These are phyloP conservation scores for Corniculantispora saksenae DNA, from an alignment of 2,329 filamentous ascomycete genomes.

Conservation along the genomic window DNA sequence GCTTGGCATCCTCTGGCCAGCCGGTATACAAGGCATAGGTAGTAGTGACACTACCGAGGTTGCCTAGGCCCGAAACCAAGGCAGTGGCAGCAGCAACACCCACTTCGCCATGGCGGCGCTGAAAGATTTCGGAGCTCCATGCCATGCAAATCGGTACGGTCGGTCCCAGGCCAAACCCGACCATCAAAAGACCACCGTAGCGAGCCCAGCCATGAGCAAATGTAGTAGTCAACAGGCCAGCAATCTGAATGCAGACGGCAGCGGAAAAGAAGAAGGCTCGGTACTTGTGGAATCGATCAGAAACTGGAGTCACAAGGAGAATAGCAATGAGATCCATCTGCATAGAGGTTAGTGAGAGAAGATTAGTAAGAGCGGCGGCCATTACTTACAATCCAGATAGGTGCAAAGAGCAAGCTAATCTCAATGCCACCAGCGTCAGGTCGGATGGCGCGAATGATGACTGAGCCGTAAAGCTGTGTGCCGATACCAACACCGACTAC, in stretches of 20 bases:
- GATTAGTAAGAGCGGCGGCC: neutral
- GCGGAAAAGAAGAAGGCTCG: constrained; percentile 80
- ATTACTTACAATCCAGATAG: constrained; percentile 80
- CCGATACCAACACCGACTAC: constrained; percentile 92
- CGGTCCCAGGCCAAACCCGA: constrained; percentile 86
- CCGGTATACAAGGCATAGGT: constrained; percentile 89
- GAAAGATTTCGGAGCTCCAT: constrained; percentile 90
- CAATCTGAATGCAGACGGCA: constrained; percentile 76
- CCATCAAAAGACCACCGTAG: constrained; percentile 85
- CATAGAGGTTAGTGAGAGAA: neutral
- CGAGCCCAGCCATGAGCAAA: constrained; percentile 81
- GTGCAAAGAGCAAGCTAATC: constrained; percentile 81
- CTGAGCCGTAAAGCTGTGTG: constrained; percentile 81
- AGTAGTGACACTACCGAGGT: constrained; percentile 81
- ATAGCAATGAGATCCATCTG: constrained; percentile 88
- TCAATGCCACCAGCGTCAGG: constrained; percentile 70
- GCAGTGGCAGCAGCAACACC: constrained; percentile 85
- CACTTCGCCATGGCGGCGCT: constrained; percentile 84
- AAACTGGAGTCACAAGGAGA: constrained; percentile 79
- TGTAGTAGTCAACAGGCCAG: constrained; percentile 76
- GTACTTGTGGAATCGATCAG: constrained; percentile 80
- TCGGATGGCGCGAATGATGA: constrained; percentile 82
- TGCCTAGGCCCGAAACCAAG: constrained; percentile 83
- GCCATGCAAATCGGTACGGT: constrained; percentile 94
- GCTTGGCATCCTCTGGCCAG: constrained; percentile 74